Percentiles rank a stretch among this genome's conserved stretches.
Evolutionary conservation across 73 alveolate species (phyloP).

Genomic region (Paramecium sonneborni): DNA sequence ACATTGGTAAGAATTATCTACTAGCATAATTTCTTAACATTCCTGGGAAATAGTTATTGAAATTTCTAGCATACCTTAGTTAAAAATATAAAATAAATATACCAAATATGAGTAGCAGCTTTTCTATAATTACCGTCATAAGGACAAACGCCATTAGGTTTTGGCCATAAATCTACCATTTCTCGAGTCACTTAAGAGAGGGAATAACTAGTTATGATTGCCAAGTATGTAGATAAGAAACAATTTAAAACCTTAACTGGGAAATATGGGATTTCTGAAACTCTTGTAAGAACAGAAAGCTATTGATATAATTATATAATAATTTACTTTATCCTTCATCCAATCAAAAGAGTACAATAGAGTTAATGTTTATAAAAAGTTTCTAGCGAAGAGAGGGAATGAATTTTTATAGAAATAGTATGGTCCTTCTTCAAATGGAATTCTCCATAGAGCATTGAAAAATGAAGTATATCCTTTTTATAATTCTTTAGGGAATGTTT

Average conservation of each 20-base stretch:
- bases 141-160: conserved; percentile 79
- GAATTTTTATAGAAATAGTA: conserved; percentile 75
- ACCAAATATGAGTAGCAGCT: conserved; percentile 77
- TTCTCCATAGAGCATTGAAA: conserved; percentile 76
- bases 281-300: conserved; percentile 8
- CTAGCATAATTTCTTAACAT: conserved; percentile 69
- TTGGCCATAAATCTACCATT: conserved; percentile 89
- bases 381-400: conserved; percentile 71
- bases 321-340: conserved; percentile 73
- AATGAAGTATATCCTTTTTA: conserved; percentile 78
- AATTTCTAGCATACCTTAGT: conserved; percentile 23
- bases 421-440: conserved; percentile 88
- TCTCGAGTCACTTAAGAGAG: conserved; percentile 67
- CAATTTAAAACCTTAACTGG: conserved; percentile 67
- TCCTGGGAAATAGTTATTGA: conserved; percentile 74
- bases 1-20: conserved; percentile 64
- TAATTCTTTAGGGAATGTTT: conserved; percentile 82
- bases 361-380: conserved; percentile 71
- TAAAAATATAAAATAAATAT: conserved; percentile 53
- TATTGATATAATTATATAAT: background rate
- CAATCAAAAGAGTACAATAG: conserved; percentile 69
- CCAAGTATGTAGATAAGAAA: conserved; percentile 62
- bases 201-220: conserved; percentile 71
- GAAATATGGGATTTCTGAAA: conserved; percentile 66
- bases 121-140: conserved; percentile 74